These are phyloP conservation scores for Stephania cephalantha DNA, from an alignment of 164 flowering plant species.

Conservation along the genomic window DNA sequence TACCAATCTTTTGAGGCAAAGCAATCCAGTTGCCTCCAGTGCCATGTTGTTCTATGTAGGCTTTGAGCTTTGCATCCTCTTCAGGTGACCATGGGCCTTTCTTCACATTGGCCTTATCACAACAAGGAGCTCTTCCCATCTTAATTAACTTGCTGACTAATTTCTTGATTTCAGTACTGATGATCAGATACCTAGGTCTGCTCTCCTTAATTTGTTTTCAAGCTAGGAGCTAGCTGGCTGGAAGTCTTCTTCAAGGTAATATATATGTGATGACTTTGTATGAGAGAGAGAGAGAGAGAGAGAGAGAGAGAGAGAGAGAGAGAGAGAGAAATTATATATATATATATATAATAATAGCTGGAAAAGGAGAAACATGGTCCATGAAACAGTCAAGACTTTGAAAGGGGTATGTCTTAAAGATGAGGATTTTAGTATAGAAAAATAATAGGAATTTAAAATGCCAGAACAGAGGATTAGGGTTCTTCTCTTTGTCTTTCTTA, in stretches of 20 bases:
- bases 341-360: conserved; percentile 31
- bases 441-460: conserved; percentile 22
- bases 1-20: conserved; percentile 78
- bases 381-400: conserved; percentile 18
- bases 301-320: conserved; percentile 9
- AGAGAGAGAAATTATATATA: conserved; percentile 16
- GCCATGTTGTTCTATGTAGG: conserved; percentile 59
- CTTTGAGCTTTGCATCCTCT: conserved; percentile 75
- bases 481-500: conserved; percentile 43
- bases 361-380: conserved; percentile 35
- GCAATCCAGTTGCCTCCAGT: conserved; percentile 93
- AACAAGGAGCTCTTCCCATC: conserved; percentile 93
- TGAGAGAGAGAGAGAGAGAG: not conserved
- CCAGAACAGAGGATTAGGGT: conserved; percentile 29
- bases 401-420: conserved; percentile 18
- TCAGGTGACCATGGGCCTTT: conserved; percentile 95
- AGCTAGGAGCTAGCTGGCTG: not conserved
- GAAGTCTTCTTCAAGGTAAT: not conserved
- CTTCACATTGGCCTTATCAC: conserved; percentile 87
- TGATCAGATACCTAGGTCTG: not conserved
- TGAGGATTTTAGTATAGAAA: conserved; percentile 14
- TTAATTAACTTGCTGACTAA: conserved; percentile 18
- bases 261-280: not conserved
- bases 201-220: not conserved
- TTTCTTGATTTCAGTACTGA: conserved; percentile 4